Evolutionary conservation across 106 monocot species (phyloP).

Genomic region (Dendrobium huoshanense): DNA sequence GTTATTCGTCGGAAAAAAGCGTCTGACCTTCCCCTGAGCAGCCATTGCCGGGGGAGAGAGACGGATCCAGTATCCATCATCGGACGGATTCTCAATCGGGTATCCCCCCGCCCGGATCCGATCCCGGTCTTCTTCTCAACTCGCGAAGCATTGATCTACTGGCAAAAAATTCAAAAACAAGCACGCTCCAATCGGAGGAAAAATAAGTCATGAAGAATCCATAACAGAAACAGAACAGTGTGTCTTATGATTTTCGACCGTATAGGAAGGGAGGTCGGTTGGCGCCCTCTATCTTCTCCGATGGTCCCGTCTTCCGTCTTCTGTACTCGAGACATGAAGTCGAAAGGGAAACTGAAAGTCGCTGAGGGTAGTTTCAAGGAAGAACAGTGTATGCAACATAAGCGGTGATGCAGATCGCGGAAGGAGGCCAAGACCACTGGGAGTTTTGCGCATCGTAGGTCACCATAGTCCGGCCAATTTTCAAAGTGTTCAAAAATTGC

Average conservation of each 20-base stretch:
- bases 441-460: neutral
- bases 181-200: neutral
- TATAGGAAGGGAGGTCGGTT: neutral
- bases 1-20: neutral
- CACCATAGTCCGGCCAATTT: conserved; percentile 7
- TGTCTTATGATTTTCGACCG: neutral
- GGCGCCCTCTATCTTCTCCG: neutral
- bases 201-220: neutral
- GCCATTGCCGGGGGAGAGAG: neutral
- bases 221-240: neutral
- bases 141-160: conserved; percentile 12
- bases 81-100: too few relatives aligned
- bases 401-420: conserved; percentile 4
- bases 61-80: conserved; percentile 3
- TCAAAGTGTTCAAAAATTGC: conserved; percentile 16
- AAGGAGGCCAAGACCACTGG: neutral
- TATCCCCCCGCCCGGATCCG: too few relatives aligned
- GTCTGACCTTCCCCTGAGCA: neutral
- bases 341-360: neutral
- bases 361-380: neutral
- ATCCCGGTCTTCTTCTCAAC: too few relatives aligned
- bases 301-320: neutral
- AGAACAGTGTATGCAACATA: neutral
- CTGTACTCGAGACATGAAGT: too few relatives aligned
- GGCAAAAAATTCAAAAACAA: neutral